Base-by-base conservation (phyloP, 2,329 filamentous ascomycete genomes). In the Talaromyces sp. region DNA sequence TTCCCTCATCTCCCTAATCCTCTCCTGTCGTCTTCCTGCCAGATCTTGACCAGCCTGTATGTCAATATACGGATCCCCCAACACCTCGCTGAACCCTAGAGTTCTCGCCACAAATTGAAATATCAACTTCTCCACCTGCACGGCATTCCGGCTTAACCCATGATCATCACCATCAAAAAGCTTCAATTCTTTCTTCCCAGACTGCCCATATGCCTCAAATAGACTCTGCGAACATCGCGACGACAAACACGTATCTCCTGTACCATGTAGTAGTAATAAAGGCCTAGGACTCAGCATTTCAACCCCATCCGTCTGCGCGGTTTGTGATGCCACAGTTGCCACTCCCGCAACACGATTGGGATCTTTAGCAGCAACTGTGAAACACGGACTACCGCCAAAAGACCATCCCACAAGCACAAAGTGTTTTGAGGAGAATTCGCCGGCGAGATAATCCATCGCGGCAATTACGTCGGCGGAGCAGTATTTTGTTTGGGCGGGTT, bases 371-470 rank as follows among this genome's bases (percentile, higher is more conserved):
- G 71, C 78, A 13, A 76, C 73, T 0, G 74, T 76, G 69, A 79
- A 78, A 19, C 77, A 79, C 0, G 78, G 78, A 22, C 77, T 78
- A 6, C 78, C 76, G 22, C 79, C 78, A 60, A 81, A 80, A 11
- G 75, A 78, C 79, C 78, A 81, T 54, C 79, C 79, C 1, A 80
- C 72, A 14, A 81, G 65, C 6, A 80, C 78, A 67, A 80, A 79
- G 27, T 67, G 71, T n/a, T 64, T 66, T 1, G 77, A 69, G 0
- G 67, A 70, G 66, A 73, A 76, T 31, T 70, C 65, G 14, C 72
- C 66, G 14, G 73, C 57, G 9, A 81, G 70, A 60, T 76, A 77
- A 35, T 74, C 67, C 73, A 81, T 76, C 4, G 73, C 74, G 10
- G 78, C 74, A 9, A 70, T 57, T 0, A 78, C 73, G 65, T 82